Evolutionary conservation across 352 stramenopile species (phyloP), one percentile per base, ranked within the genome.

Genomic region (Discostella stelligera): DNA sequence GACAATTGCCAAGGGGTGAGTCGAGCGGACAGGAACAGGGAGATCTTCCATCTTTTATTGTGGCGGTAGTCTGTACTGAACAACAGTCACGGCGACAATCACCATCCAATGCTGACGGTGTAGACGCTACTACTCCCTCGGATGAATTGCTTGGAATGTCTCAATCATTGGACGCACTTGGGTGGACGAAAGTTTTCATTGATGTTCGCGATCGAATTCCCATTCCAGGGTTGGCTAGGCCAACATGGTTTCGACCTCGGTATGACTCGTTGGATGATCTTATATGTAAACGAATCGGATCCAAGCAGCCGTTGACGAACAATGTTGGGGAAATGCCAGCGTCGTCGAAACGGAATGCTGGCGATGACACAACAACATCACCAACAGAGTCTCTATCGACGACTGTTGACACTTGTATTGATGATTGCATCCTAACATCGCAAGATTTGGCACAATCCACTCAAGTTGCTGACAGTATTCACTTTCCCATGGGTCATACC

Each of bases 161-260:
- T n/a, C 37, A 72, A 48, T 82, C 70, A 21, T 71, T 92, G 10
- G 85, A 92, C 80, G 58, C 77, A 14, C 64, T 92, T 9, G 87
- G 87, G 32, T 92, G 87, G 87, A 88, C 88, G 54, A 92, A 92
- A 53, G 78, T 92, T 6, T 90, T 92, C 61, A 77, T 92, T 21
- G 87, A 92, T 68, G 65, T 90, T 44, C 63, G 83, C 25, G 79
- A 82, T 37, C 56, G 76, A 44, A 83, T 91, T 39, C 83, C 83
- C 32, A 25, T 90, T 14, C 74, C 78, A 27, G 64, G 48, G 9
- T 58, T 88, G 23, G 48, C 73, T 2, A 63, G 74, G 62, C 80
- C 75, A 21, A 60, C 63, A 16, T 71, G 49, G 50, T 32, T 80
- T 23, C 41, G 66, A 54, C 44, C 66, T 0, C 49, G 62, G 4